phyloP scores from a whole-genome alignment of 305 asterid genomes.

The Fraxinus angustifolia region DNA sequence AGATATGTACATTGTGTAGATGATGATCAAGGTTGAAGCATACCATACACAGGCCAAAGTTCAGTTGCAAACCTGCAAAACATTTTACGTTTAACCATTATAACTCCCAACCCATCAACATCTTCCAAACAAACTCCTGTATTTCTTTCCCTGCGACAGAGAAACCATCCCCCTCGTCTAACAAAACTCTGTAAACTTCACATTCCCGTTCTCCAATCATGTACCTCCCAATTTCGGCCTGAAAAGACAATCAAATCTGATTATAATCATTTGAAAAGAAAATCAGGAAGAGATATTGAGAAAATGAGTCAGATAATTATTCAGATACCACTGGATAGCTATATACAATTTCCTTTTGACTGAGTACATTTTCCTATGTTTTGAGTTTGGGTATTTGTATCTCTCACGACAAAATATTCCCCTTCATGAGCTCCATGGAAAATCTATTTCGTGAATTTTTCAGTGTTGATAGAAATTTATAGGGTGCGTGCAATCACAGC shows the following conservation, averaged over 20 bases:
- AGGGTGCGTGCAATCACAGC: not conserved
- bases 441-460: not conserved
- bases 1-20: conserved; percentile 26
- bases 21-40: conserved; percentile 5
- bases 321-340: not conserved
- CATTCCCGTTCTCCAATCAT: conserved; percentile 69
- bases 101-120: conserved; percentile 83
- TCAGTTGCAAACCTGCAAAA: not conserved
- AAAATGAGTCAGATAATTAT: not conserved
- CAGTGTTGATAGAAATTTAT: not conserved
- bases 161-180: conserved; percentile 66
- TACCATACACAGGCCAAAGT: conserved; percentile 12
- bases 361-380: not conserved
- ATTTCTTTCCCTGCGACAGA: conserved; percentile 55
- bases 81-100: not conserved
- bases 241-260: conserved; percentile 23
- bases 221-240: conserved; percentile 81
- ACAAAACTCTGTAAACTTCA: conserved; percentile 80
- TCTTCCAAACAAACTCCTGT: conserved; percentile 78
- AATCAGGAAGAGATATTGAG: not conserved
- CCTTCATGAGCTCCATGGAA: not conserved
- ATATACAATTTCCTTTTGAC: not conserved
- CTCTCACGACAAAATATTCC: not conserved
- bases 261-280: not conserved
- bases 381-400: not conserved